These are phyloP conservation scores for Volvox africanus DNA, from an alignment of 139 green algal species.

Conservation along the genomic window DNA sequence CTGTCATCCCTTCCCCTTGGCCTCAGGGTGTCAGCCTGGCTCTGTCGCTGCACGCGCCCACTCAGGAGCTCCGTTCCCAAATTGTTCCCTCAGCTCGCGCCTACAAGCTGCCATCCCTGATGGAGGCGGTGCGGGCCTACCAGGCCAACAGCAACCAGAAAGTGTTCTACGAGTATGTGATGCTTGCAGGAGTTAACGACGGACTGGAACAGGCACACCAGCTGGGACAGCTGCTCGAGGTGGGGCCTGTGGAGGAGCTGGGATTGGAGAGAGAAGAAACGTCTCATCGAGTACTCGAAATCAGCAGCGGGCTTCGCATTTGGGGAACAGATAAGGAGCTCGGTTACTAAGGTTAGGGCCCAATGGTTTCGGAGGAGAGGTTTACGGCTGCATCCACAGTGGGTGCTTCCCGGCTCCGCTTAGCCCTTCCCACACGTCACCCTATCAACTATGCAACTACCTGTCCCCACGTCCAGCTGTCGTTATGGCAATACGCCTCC, in stretches of 20 bases:
- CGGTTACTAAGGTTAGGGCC: too few species aligned
- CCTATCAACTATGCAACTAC: too few species aligned
- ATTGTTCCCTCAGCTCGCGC: slow-evolving; percentile 94
- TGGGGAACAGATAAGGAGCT: too few species aligned
- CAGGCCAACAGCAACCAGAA: slow-evolving; percentile 60
- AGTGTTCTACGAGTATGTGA: slow-evolving; percentile 97
- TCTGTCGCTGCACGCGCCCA: slow-evolving; percentile 95
- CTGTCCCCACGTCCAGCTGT: too few species aligned
- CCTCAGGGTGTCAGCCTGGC: slow-evolving; percentile 87
- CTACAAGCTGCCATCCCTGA: slow-evolving; percentile 87
- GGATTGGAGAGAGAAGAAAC: background rate
- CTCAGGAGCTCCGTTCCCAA: slow-evolving; percentile 81
- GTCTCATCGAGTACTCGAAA: background rate
- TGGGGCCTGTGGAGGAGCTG: background rate
- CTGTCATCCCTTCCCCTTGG: background rate
- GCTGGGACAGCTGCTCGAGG: slow-evolving; percentile 80
- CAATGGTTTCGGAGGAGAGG: too few species aligned
- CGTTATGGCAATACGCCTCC: too few species aligned
- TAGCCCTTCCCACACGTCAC: too few species aligned
- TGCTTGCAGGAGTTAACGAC: slow-evolving; percentile 93
- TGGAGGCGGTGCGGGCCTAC: slow-evolving; percentile 88
- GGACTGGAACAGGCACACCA: slow-evolving; percentile 79
- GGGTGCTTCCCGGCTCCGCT: too few species aligned
- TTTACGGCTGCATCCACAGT: too few species aligned
- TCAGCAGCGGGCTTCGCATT: too few species aligned